A percentile compares a stretch with the other conserved stretches of the same genome.
Evolutionary conservation across 371 early-diverging fungal genomes (phyloP).

Genomic region (Syncephalastrum contaminatum): DNA sequence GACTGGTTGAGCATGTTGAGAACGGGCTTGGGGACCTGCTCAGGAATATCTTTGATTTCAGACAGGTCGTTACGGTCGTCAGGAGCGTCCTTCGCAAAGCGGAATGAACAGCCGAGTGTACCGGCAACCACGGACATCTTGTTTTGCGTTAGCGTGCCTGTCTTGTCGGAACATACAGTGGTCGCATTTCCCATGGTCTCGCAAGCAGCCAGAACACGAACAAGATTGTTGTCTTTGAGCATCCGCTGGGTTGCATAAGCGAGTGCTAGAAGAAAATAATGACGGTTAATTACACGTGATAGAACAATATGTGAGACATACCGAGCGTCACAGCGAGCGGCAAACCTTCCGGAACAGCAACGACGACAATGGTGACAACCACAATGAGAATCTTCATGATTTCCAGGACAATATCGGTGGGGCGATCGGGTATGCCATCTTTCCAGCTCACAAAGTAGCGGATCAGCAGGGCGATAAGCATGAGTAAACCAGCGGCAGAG

Average conservation of each 20-base stretch:
- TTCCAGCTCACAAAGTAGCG: conserved; percentile 58
- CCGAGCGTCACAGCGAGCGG: conserved; percentile 74
- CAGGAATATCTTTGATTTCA: conserved; percentile 30
- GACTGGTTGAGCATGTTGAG: conserved; percentile 58
- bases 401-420: conserved; percentile 46
- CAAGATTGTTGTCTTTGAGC: conserved; percentile 90
- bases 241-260: conserved; percentile 82
- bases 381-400: conserved; percentile 68
- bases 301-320: conserved; percentile 11
- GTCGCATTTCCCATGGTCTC: conserved; percentile 96
- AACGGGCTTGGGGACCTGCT: conserved; percentile 41
- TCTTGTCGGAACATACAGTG: conserved; percentile 90
- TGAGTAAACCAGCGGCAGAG: conserved; percentile 61
- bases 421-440: conserved; percentile 23
- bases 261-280: conserved; percentile 48
- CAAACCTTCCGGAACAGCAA: conserved; percentile 82
- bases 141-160: conserved; percentile 90
- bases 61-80: conserved; percentile 32
- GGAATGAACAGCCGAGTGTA: conserved; percentile 50
- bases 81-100: conserved; percentile 42
- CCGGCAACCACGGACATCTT: conserved; percentile 85
- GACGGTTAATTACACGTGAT: conserved; percentile 1
- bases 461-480: conserved; percentile 64
- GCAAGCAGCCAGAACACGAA: conserved; percentile 85
- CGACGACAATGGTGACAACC: conserved; percentile 74